Evolutionary conservation across 495 filamentous ascomycete species (phyloP).

Genomic region (Lichenothelia convexa): DNA sequence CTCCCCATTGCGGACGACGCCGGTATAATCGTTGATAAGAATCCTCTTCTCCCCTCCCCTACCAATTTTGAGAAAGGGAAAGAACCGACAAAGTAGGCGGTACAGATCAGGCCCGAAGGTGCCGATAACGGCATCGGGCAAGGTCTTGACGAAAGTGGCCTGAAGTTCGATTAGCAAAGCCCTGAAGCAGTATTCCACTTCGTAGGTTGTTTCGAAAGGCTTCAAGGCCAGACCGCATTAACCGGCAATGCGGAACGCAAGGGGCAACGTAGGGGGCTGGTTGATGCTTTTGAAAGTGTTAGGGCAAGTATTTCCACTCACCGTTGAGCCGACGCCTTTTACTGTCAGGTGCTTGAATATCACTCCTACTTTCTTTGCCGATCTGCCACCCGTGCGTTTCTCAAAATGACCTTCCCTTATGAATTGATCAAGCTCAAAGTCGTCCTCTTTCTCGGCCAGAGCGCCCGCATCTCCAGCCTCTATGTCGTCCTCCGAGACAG

Average conservation of each 20-base stretch:
- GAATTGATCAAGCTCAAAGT: conserved; percentile 56
- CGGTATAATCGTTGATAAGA: conserved; percentile 59
- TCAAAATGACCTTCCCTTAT: conserved; percentile 67
- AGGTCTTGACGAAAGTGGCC: conserved; percentile 51
- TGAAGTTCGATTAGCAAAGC: too few relatives aligned
- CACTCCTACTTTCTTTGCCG: conserved; percentile 70
- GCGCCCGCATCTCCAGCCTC: conserved; percentile 11
- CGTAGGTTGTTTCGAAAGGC: too few relatives aligned
- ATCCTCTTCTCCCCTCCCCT: conserved; percentile 33
- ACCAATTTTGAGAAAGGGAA: conserved; percentile 42
- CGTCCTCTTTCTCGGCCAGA: conserved; percentile 28
- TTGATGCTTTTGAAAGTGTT: too few relatives aligned
- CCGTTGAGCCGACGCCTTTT: conserved; percentile 47
- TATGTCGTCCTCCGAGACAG: conserved; percentile 7
- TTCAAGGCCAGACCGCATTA: too few relatives aligned
- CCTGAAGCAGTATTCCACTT: too few relatives aligned
- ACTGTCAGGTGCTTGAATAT: conserved; percentile 66
- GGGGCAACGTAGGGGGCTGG: too few relatives aligned
- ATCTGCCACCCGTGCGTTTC: conserved; percentile 49
- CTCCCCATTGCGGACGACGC: conserved; percentile 59
- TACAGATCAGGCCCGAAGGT: conserved; percentile 77
- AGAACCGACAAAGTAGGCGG: conserved; percentile 40
- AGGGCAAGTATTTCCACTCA: too few relatives aligned
- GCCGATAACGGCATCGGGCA: conserved; percentile 62
- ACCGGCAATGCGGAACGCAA: too few relatives aligned